These are phyloP conservation scores for Lichina pygmaea DNA, from an alignment of 495 filamentous ascomycete genomes.

Conservation along the genomic window DNA sequence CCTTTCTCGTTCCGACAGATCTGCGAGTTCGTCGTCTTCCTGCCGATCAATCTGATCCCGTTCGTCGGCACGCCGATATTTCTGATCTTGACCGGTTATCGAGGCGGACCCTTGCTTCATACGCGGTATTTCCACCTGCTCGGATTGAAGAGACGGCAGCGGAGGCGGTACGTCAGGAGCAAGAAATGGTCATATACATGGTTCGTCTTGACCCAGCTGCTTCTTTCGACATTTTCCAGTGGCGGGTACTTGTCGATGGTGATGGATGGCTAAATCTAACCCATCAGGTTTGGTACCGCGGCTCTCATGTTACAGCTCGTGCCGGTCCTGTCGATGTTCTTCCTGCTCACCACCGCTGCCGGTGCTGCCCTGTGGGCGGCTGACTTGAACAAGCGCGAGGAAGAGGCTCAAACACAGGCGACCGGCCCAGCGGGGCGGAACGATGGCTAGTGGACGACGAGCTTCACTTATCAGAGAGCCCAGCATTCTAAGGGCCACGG, in stretches of 20 bases:
- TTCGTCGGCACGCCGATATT: constrained; percentile 36
- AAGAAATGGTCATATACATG: constrained; percentile 33
- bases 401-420: background rate
- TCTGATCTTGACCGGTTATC: constrained; percentile 31
- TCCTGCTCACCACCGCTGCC: constrained; percentile 35
- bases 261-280: background rate
- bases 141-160: constrained; percentile 27
- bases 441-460: too few relatives aligned
- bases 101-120: constrained; percentile 37
- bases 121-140: constrained; percentile 37
- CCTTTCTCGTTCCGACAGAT: constrained; percentile 26
- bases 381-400: constrained; percentile 20
- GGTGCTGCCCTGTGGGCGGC: constrained; percentile 36
- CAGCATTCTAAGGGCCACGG: too few relatives aligned
- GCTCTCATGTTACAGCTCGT: constrained; percentile 33
- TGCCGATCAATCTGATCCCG: constrained; percentile 39
- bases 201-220: constrained; percentile 12
- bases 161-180: constrained; percentile 23
- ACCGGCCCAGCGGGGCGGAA: too few relatives aligned
- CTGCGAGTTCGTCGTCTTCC: constrained; percentile 16
- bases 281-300: constrained; percentile 28
- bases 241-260: background rate
- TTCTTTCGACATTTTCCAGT: background rate
- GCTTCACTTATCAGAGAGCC: too few relatives aligned
- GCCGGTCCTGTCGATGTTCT: constrained; percentile 36